phyloP scores from a whole-genome alignment of 805 yeast species.

The Kurtzmaniella fragi region DNA sequence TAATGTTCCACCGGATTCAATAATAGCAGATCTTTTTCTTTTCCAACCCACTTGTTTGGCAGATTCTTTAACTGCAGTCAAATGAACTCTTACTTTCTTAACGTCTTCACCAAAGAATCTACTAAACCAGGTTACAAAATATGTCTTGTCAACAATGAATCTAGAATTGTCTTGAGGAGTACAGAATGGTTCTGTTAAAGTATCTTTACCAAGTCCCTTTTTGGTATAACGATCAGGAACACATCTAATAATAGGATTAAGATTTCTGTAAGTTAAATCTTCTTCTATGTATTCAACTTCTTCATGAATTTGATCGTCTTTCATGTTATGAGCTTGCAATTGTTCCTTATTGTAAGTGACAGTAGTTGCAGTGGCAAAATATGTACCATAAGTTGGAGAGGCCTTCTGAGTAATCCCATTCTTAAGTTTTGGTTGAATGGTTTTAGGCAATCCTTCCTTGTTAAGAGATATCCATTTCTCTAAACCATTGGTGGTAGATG shows the following conservation, averaged over 20 bases:
- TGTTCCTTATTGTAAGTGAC: conserved; percentile 53
- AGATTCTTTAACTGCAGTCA: conserved; percentile 58
- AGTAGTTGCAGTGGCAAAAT: conserved; percentile 67
- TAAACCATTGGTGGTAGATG: conserved; percentile 62
- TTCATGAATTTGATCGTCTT: conserved; percentile 49
- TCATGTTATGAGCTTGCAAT: conserved; percentile 70
- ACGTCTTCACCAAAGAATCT: conserved; percentile 53
- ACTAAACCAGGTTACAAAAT: conserved; percentile 80
- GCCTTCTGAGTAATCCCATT: conserved; percentile 65
- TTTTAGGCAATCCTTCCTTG: conserved; percentile 74
- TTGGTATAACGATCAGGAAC: conserved; percentile 70
- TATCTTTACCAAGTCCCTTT: conserved; percentile 56
- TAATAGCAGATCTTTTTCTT: conserved; percentile 34
- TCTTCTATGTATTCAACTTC: conserved; percentile 59
- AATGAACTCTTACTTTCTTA: conserved; percentile 59
- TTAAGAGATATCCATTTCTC: conserved; percentile 79
- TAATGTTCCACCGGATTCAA: conserved; percentile 35
- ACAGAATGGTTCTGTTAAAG: conserved; percentile 75
- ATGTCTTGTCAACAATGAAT: conserved; percentile 56
- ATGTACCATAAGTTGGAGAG: conserved; percentile 69
- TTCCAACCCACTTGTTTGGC: conserved; percentile 52
- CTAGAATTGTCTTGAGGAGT: conserved; percentile 62
- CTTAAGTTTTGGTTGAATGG: conserved; percentile 70
- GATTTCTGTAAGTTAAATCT: conserved; percentile 63
- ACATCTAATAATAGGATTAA: conserved; percentile 81